These are phyloP conservation scores for Lactarius pseudohatsudake DNA, from an alignment of 768 basidiomycete genomes.

Conservation along the genomic window DNA sequence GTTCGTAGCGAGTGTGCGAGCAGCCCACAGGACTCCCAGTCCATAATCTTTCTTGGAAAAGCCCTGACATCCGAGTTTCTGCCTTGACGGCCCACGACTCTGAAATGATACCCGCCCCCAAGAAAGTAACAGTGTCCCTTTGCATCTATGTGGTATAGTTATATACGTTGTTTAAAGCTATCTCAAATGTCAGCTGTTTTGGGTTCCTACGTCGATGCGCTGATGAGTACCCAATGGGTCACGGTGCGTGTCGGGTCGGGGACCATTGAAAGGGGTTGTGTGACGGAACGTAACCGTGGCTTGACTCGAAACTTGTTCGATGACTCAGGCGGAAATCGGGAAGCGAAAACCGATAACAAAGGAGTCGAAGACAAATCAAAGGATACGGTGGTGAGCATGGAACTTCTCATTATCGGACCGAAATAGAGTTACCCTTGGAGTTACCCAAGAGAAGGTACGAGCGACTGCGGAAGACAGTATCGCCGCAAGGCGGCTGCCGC, in stretches of 20 bases:
- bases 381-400: neutral
- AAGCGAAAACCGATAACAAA: neutral
- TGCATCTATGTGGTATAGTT: slow-evolving; percentile 16
- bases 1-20: slow-evolving; percentile 16
- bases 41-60: neutral
- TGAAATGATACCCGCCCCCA: slow-evolving; percentile 16
- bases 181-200: neutral
- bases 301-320: neutral
- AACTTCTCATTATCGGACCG: neutral
- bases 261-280: neutral
- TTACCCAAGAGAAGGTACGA: neutral
- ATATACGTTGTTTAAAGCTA: slow-evolving; percentile 19
- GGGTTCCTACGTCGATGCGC: neutral
- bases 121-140: neutral
- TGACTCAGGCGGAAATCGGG: neutral
- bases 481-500: neutral
- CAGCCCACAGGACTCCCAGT: slow-evolving; percentile 12
- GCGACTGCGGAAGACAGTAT: slow-evolving; percentile 12
- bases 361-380: neutral
- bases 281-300: neutral
- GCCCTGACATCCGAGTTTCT: neutral
- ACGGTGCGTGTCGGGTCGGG: neutral
- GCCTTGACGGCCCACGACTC: slow-evolving; percentile 2
- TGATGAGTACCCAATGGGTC: neutral
- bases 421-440: neutral